Percentiles rank a stretch among this genome's conserved stretches.
These are phyloP conservation scores for Pseudoneurospora amorphoporcata DNA, from an alignment of 495 filamentous ascomycete genomes.

Conservation along the genomic window DNA sequence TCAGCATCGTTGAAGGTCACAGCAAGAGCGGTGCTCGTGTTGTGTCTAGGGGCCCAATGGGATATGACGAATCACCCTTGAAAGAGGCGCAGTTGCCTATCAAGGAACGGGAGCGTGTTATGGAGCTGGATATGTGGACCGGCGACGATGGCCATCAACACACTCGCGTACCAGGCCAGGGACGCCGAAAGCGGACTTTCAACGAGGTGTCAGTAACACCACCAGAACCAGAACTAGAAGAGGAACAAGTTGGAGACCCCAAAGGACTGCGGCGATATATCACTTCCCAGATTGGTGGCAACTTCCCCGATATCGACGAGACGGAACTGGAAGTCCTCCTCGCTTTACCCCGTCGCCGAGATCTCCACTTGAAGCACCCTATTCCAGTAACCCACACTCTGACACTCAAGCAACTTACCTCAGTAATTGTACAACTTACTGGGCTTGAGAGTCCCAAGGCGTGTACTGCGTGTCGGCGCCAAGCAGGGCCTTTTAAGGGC, in stretches of 20 bases:
- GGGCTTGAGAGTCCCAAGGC: background rate
- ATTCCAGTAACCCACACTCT: background rate
- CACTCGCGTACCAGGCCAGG: background rate
- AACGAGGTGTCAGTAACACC: background rate
- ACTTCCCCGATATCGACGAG: background rate
- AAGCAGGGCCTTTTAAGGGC: background rate
- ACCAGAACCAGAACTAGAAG: background rate
- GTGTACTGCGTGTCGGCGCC: conserved; percentile 8
- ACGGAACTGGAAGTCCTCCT: background rate
- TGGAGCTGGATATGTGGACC: no score
- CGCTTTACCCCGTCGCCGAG: background rate
- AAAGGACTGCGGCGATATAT: background rate
- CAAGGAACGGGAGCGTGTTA: no score
- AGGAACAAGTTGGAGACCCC: background rate
- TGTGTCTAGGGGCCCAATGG: background rate
- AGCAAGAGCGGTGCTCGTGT: background rate
- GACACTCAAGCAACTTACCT: background rate
- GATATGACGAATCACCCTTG: background rate
- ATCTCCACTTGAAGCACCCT: background rate
- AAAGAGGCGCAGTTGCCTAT: background rate
- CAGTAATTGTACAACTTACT: conserved; percentile 1
- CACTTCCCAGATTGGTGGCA: background rate
- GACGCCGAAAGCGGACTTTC: background rate
- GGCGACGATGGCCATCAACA: background rate
- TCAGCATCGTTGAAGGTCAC: background rate